phyloP scores from a whole-genome alignment of 2,329 filamentous ascomycete genomes.

The Fusarium sp. region DNA sequence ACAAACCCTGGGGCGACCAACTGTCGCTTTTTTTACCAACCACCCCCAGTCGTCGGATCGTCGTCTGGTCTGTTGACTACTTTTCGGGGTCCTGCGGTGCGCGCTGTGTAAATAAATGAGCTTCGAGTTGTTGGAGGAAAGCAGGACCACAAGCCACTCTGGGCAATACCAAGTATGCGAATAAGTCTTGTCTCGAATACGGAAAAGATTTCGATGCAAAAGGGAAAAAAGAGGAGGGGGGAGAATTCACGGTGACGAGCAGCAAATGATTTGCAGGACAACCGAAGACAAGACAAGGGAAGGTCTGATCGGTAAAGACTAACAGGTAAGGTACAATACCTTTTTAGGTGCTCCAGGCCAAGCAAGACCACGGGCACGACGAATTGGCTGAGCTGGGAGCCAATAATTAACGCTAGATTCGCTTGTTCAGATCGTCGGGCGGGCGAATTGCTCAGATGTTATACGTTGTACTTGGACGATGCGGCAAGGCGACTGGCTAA shows the following conservation, averaged over 20 bases:
- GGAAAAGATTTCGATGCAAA: constrained; percentile 13
- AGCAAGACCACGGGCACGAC: constrained; percentile 4
- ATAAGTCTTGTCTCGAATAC: constrained; percentile 3
- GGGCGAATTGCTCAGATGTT: constrained; percentile 45
- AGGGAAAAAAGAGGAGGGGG: constrained; percentile 4
- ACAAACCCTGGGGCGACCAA: constrained; percentile 32
- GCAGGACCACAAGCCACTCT: constrained; percentile 13
- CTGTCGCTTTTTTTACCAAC: constrained; percentile 36
- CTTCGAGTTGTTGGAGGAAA: constrained; percentile 23
- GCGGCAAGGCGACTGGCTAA: constrained; percentile 36
- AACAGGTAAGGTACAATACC: constrained; percentile 7
- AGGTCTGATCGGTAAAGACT: constrained; percentile 5
- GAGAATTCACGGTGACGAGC: constrained; percentile 19
- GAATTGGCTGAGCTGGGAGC: constrained; percentile 40
- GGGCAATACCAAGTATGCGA: constrained; percentile 21
- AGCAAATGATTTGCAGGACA: constrained; percentile 32
- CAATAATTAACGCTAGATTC: constrained; percentile 44
- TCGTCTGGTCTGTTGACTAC: constrained; percentile 22
- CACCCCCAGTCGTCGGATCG: constrained; percentile 39
- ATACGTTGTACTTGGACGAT: constrained; percentile 33
- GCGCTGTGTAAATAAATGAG: constrained; percentile 28
- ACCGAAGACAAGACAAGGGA: constrained; percentile 1
- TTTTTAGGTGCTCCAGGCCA: constrained; percentile 30
- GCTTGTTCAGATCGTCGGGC: constrained; percentile 46
- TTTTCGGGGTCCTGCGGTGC: constrained; percentile 18